Evolutionary conservation across 2,329 filamentous ascomycete species (phyloP).

Genomic region (Dryadomyces quercus-mongolicae): DNA sequence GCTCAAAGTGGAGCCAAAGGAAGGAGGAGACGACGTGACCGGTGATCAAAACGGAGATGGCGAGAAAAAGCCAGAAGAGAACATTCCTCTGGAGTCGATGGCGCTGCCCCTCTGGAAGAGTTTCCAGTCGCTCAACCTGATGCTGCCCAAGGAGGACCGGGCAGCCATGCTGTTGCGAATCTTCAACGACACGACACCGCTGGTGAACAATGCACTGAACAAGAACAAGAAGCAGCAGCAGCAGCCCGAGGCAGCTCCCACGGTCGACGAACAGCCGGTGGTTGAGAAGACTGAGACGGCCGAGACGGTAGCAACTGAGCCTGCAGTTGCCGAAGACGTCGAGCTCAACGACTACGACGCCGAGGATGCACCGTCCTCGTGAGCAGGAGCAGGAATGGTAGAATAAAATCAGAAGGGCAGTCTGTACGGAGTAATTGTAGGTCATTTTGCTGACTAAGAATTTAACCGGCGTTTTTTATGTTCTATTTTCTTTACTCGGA

Average conservation of each 20-base stretch:
- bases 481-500: too few species aligned
- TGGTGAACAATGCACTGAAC: conserved; percentile 55
- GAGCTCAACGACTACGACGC: conserved; percentile 10
- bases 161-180: conserved; percentile 83
- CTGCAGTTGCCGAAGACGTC: neutral
- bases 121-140: conserved; percentile 82
- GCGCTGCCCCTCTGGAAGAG: conserved; percentile 91
- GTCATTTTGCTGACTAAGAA: neutral
- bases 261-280: conserved; percentile 17
- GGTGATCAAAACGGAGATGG: neutral
- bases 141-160: conserved; percentile 95
- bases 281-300: neutral
- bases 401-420: neutral
- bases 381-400: neutral
- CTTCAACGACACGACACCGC: conserved; percentile 77
- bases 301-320: conserved; percentile 1
- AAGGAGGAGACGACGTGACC: conserved; percentile 19
- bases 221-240: conserved; percentile 28
- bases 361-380: conserved; percentile 12
- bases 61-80: neutral
- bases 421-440: neutral
- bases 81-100: conserved; percentile 52
- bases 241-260: conserved; percentile 26
- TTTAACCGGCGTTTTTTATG: neutral
- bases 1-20: conserved; percentile 61